phyloP scores from a whole-genome alignment of 2,329 filamentous ascomycete species.

The Ophiocordyceps australis region DNA sequence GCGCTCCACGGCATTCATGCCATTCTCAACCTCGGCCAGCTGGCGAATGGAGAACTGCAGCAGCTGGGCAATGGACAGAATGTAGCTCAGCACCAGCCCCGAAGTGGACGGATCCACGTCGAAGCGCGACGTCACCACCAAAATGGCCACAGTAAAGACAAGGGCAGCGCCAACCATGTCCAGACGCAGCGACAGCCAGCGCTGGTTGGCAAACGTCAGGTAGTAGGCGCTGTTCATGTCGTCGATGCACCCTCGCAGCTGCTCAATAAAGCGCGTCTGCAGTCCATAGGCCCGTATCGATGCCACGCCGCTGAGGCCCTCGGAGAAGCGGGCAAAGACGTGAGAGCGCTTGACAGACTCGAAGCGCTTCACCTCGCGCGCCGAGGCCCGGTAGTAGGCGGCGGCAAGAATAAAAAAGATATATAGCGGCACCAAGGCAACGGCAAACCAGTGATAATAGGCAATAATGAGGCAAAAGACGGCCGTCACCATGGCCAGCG shows the following conservation, averaged over 20 bases:
- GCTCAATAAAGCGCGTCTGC: constrained; percentile 51
- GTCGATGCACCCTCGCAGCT: constrained; percentile 59
- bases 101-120: constrained; percentile 67
- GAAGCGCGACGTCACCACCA: constrained; percentile 86
- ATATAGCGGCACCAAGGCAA: constrained; percentile 45
- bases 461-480: constrained; percentile 84
- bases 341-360: constrained; percentile 75
- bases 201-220: constrained; percentile 85
- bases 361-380: constrained; percentile 85
- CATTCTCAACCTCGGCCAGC: constrained; percentile 88
- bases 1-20: constrained; percentile 93
- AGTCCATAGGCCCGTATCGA: constrained; percentile 84
- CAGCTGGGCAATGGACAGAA: constrained; percentile 85
- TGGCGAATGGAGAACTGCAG: constrained; percentile 91
- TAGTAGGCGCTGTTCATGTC: constrained; percentile 92
- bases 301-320: constrained; percentile 68
- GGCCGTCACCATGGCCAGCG: constrained; percentile 61
- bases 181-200: constrained; percentile 75
- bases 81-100: constrained; percentile 82
- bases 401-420: constrained; percentile 67
- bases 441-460: constrained; percentile 80
- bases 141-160: constrained; percentile 73
- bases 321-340: constrained; percentile 82
- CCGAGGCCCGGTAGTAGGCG: constrained; percentile 77
- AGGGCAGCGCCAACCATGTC: constrained; percentile 71